These are phyloP conservation scores for Cladophialophora immunda DNA, from an alignment of 2,329 filamentous ascomycete species.

Conservation along the genomic window DNA sequence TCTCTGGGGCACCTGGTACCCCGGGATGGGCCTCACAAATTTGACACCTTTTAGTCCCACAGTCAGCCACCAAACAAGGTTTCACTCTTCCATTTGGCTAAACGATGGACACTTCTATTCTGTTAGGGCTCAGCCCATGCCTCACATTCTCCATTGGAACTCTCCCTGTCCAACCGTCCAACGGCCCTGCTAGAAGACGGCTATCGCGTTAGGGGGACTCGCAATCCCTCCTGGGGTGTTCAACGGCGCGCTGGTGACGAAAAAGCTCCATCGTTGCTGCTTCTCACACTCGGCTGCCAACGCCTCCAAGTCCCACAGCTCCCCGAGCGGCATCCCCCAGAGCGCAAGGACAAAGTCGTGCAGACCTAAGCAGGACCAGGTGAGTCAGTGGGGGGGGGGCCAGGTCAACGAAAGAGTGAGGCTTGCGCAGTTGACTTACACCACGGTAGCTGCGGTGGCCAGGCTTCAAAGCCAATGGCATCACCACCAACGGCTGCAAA, in stretches of 20 bases:
- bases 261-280: constrained; percentile 53
- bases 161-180: neutral
- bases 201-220: constrained; percentile 56
- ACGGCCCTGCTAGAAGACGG: constrained; percentile 49
- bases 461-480: constrained; percentile 62
- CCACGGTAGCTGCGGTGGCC: constrained; percentile 46
- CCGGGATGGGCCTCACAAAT: neutral
- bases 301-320: constrained; percentile 54
- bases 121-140: too few species aligned
- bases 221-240: constrained; percentile 57
- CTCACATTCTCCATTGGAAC: too few species aligned
- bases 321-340: constrained; percentile 58
- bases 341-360: constrained; percentile 56
- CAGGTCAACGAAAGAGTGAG: constrained; percentile 24
- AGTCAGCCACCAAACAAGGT: neutral
- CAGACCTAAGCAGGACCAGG: constrained; percentile 30
- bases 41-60: neutral
- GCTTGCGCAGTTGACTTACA: constrained; percentile 31
- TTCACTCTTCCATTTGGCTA: neutral
- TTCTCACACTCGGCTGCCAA: constrained; percentile 48
- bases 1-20: too few species aligned
- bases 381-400: neutral
- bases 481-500: constrained; percentile 67
- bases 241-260: constrained; percentile 58
- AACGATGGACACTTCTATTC: too few species aligned